Evolutionary conservation across 805 yeast species (phyloP).

Genomic region (Kodamaea sagamina): DNA sequence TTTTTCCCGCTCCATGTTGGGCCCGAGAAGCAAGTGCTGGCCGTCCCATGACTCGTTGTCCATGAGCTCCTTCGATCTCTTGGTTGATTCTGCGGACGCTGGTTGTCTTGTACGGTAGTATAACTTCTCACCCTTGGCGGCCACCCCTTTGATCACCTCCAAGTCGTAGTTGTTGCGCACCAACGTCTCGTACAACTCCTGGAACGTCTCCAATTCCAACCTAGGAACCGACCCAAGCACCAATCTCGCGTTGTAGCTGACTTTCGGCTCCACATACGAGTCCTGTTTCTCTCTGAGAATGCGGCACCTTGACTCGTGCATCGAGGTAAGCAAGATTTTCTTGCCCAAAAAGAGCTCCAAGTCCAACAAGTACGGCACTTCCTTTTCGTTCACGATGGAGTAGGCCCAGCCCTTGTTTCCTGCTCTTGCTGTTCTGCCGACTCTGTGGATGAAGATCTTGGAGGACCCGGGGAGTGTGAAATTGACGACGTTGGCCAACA

Average conservation of each 20-base stretch:
- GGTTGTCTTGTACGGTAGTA: constrained; percentile 82
- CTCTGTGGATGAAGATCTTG: constrained; percentile 93
- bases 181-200: constrained; percentile 68
- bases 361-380: constrained; percentile 87
- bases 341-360: constrained; percentile 87
- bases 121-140: constrained; percentile 83
- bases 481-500: constrained; percentile 91
- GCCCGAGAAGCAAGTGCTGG: constrained; percentile 77
- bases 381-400: constrained; percentile 80
- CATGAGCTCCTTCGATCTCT: constrained; percentile 77
- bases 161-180: constrained; percentile 69
- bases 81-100: constrained; percentile 84
- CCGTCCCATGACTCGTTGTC: constrained; percentile 80
- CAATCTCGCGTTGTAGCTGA: constrained; percentile 71
- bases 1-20: constrained; percentile 72
- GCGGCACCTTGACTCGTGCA: constrained; percentile 64
- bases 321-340: constrained; percentile 68
- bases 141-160: constrained; percentile 62
- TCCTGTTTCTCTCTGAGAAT: constrained; percentile 47
- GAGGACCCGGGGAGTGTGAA: constrained; percentile 89
- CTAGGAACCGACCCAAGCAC: constrained; percentile 86
- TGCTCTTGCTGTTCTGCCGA: constrained; percentile 99
- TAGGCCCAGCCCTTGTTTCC: constrained; percentile 98
- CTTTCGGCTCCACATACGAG: constrained; percentile 50
- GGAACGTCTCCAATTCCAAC: constrained; percentile 61